Percentiles rank a stretch among this genome's conserved stretches.
phyloP scores from a whole-genome alignment of 2,329 filamentous ascomycete species.

The Fusarium transvaalense region DNA sequence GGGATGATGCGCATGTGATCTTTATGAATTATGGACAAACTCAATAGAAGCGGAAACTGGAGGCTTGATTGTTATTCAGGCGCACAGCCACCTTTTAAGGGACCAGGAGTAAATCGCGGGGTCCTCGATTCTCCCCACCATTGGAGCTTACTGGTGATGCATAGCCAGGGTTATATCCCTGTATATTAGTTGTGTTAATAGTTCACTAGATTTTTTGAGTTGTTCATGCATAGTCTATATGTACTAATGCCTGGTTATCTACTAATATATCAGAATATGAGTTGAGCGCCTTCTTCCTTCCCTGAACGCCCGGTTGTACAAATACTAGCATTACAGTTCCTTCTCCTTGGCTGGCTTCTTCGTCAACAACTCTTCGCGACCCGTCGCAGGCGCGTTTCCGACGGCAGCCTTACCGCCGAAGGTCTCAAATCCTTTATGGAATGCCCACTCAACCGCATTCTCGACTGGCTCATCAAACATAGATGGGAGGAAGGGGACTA shows the following conservation, averaged over 20 bases:
- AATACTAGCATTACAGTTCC: conserved; percentile 53
- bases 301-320: conserved; percentile 33
- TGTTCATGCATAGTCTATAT: neutral
- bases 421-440: conserved; percentile 82
- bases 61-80: conserved; percentile 7
- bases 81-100: conserved; percentile 33
- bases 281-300: conserved; percentile 40
- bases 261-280: conserved; percentile 36
- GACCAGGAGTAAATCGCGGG: conserved; percentile 33
- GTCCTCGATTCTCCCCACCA: conserved; percentile 24
- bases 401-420: conserved; percentile 74
- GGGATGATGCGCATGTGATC: neutral
- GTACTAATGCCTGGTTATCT: neutral
- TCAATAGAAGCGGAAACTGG: neutral
- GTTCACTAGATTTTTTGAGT: neutral
- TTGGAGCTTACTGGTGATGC: neutral
- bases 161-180: conserved; percentile 4
- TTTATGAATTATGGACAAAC: conserved; percentile 1
- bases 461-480: conserved; percentile 95
- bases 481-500: conserved; percentile 85
- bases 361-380: conserved; percentile 58
- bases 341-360: conserved; percentile 60
- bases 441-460: conserved; percentile 88
- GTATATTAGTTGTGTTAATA: neutral
- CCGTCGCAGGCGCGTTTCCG: conserved; percentile 66